Evolutionary conservation across 768 basidiomycete species (phyloP).

Genomic region (Mycena haematopus): DNA sequence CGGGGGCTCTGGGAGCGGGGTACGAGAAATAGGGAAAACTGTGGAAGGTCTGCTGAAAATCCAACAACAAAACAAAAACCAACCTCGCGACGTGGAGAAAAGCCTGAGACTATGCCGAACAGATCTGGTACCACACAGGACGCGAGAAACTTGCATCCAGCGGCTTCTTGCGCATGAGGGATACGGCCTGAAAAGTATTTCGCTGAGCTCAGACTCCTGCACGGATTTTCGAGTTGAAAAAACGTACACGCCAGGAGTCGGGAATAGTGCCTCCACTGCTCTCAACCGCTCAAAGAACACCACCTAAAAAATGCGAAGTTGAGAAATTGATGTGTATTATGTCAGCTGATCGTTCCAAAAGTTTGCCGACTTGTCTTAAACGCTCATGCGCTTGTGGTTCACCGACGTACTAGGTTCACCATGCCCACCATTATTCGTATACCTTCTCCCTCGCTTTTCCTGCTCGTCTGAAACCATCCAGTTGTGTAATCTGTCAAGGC

Average conservation of each 20-base stretch:
- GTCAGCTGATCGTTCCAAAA: background rate
- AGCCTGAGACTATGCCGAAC: background rate
- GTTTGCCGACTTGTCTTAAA: too few relatives aligned
- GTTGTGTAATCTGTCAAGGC: too few relatives aligned
- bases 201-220: background rate
- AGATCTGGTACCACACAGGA: slow-evolving; percentile 5
- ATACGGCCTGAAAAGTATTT: background rate
- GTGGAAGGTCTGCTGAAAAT: background rate
- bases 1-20: slow-evolving; percentile 13
- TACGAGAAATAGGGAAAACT: slow-evolving; percentile 10
- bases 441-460: too few relatives aligned
- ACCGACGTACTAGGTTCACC: too few relatives aligned
- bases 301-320: background rate
- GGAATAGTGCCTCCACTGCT: background rate
- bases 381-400: too few relatives aligned
- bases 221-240: background rate
- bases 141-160: slow-evolving; percentile 26
- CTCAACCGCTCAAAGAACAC: background rate
- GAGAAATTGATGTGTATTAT: background rate
- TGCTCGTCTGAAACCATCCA: too few relatives aligned
- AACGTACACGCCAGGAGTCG: slow-evolving; percentile 1
- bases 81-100: slow-evolving; percentile 6
- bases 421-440: too few relatives aligned
- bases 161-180: slow-evolving; percentile 13
- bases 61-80: background rate